Percentiles rank a stretch among this genome's conserved stretches.
Conservation (phyloP, 2,329 filamentous ascomycete species). For the Periconia macrospinosa region DNA sequence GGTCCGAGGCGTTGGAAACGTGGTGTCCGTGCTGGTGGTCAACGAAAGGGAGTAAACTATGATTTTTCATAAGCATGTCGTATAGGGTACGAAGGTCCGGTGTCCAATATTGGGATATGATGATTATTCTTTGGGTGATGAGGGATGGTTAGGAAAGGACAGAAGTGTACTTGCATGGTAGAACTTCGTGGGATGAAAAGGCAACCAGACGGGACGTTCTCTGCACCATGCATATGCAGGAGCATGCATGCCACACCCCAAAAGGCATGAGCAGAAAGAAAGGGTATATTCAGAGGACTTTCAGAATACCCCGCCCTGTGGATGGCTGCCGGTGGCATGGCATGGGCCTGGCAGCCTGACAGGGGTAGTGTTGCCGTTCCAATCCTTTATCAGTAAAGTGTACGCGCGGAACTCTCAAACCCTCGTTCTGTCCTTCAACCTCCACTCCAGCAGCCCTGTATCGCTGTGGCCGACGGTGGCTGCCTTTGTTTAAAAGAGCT, state of each 20-base stretch:
- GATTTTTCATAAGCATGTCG: background rate
- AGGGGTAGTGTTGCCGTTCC: background rate
- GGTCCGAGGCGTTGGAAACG: background rate
- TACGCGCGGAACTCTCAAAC: conserved; percentile 5
- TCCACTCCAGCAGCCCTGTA: conserved; percentile 1
- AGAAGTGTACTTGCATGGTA: no score
- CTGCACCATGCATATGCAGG: no score
- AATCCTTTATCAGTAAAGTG: conserved; percentile 9
- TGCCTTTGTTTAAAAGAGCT: conserved; percentile 1
- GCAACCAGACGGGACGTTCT: no score
- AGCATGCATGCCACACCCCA: no score
- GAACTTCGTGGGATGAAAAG: no score
- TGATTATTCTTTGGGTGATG: no score
- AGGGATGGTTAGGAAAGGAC: no score
- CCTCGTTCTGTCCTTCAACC: background rate
- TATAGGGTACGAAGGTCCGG: background rate
- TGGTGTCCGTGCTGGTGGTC: background rate
- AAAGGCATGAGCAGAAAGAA: no score
- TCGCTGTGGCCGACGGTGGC: conserved; percentile 3
- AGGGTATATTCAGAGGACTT: no score
- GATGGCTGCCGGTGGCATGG: background rate
- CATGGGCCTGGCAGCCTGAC: background rate
- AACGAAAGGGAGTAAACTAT: background rate
- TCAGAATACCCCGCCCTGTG: background rate
- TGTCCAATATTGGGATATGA: no score